Evolutionary conservation across 352 stramenopile genomes (phyloP), one percentile per base, ranked within the genome.

Genomic region (Globisporangium acanthophoron): DNA sequence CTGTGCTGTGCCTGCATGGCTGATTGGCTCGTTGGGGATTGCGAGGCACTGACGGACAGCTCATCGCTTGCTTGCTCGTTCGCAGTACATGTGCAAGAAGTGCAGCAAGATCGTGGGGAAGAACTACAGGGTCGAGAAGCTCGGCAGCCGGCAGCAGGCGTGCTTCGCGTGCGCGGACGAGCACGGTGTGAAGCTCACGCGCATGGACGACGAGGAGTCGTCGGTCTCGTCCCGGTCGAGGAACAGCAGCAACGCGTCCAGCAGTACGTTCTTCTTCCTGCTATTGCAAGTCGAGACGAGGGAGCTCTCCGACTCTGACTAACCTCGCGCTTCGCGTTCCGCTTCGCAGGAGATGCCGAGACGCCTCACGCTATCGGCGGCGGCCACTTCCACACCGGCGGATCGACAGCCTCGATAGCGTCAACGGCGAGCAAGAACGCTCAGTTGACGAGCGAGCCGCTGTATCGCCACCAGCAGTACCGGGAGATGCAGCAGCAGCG

Each of bases 71-170:
- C 29, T 40, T 21, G 52, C 44, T 11, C 70, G 35, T 15, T 18
- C 9, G 1, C 58, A 90, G 80, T 87, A 78, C 57, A 71, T 90
- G 62, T 90, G 80, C 66, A 78, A 85, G 59, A 87, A 82, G 49
- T 90, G 80, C 62, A 66, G 54, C 33, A 65, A 75, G 47, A 87
- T 90, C 29, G 74, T 88, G 9, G 60, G 63, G 18, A 71, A 77
- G 50, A 87, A 87, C 62, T 88, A 86, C 52, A 67, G 69, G 12
- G 67, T 88, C 31, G 67, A 81, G 16, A 64, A 67, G 33, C 50
- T 85, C 8, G 51, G 58, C 31, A 62, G 69, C 37, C 67, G 43
- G 7, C 43, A 74, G 40, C 48, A 79, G 31, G 73, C 69, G 31
- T 90, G 80, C 59, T 88, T 87, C 54, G 63, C 78, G 16, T 90